Base-by-base conservation (phyloP, 176 grass and related monocot genomes). In the Raddia guianensis region DNA sequence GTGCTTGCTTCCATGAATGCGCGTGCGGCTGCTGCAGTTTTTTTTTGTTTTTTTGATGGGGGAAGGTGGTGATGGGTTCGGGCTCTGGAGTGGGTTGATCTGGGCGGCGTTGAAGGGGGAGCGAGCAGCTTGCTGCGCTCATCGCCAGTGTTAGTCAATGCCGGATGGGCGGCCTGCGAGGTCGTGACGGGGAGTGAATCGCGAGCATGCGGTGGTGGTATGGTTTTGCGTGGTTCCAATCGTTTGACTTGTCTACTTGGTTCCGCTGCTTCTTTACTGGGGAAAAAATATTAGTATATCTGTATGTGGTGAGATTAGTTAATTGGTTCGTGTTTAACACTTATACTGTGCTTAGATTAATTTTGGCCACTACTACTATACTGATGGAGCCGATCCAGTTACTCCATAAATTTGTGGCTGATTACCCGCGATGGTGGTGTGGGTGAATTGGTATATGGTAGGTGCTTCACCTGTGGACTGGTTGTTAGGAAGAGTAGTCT, bases 401-500 rank as follows among this genome's bases (percentile, higher is more conserved):
- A 18, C 66, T 53, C 34, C 49, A 55, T 72, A 12, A 49, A 51
- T 82, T 14, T 12, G 7, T 11, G 1, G 7, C 14, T 62, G 55
- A 21, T 8, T n/a, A 27, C 27, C 27, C 27, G 9, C n/a, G 21
- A 46, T 32, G 16, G 2, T 1, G 4, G 51, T 15, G 18, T 50
- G 6, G 16, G 12, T 64, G 10, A 65, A 64, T 44, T 64, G 46
- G 69, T 82, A 65, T 53, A 32, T 64, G 46, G 69, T 82, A 50
- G 67, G 80, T 82, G 46, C 11, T 82, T 62, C 46, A n/a, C 16
- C 54, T 62, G 32, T 72, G 7, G 68, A 72, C 32, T 61, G 69
- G 80, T 82, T 73, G 68, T 73, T 82, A 57, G 44, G 69, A 82
- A 64, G 69, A 63, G 69, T 72, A 33, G 44, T 58, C 21, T 71